Base-by-base conservation (phyloP, 106 monocot genomes). In the Cymbidium sinense region DNA sequence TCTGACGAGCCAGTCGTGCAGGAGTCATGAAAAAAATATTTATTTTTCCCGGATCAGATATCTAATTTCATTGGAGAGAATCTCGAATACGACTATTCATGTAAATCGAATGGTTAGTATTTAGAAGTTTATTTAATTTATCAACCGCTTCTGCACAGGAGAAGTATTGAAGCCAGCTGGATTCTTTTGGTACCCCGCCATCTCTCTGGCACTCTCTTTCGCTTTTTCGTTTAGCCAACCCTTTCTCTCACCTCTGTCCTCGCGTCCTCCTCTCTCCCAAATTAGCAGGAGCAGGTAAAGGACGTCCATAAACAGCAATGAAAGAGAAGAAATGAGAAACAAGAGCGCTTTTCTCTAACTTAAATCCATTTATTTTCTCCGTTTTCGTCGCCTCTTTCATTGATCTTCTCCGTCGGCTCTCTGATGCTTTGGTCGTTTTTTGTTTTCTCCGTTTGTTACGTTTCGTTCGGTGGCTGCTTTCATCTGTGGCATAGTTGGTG, bases 141-240 rank as follows among this genome's bases (percentile, higher is more conserved):
- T 47, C 47, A 47, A 47, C 13, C 47, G 13, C 47, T 47, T 2
- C 13, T 47, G 47, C 47, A 47, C 47, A 47, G 15, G 13, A 15
- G 1, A 17, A n/a, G n/a, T 47, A 13, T 13, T 0, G 23, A n/a
- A n/a, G 58, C 58, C 58, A 58, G 58, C 58, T 58, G 58, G 58
- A 58, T n/a, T 58, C 58, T n/a, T n/a, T 23, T 58, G 58, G 58
- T 58, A 58, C 58, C 58, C 58, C 58, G 58, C 58, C 58, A 58
- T 52, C 52, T 52, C 0, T 13, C 52, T 52, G 52, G 52, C 52
- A 18, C 20, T 20, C 20, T n/a, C 52, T 52, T 52, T 20, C 52
- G 52, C 58, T 58, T 58, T 23, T 58, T 23, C 58, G 41, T 58
- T 58, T 23, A 20, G 2, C 23, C 20, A 23, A 58, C 4, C n/a